Evolutionary conservation across 768 basidiomycete genomes (phyloP), one percentile per base, ranked within the genome.

Genomic region (Amanita inopinata): DNA sequence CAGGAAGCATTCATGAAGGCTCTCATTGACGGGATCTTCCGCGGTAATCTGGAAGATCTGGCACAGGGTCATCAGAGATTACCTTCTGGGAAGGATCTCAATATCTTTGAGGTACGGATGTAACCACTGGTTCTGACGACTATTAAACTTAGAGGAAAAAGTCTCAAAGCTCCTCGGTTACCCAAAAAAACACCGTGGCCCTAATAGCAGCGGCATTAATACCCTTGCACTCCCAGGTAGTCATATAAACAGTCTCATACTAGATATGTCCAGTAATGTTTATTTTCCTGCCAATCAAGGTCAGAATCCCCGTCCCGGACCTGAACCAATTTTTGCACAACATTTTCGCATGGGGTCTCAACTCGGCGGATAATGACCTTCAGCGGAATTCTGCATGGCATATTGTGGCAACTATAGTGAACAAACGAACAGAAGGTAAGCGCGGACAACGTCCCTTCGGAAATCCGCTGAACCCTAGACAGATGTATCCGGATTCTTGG

Each of bases 351-450:
- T 92, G 86, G 86, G 69, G 70, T 30, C 59, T 86, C 15, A 52
- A 61, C 4, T 51, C 57, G 8, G 62, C 71, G 3, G 67, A 70
- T 12, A 73, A 63, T 38, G 59, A 64, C 33, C 49, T 71, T 0
- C 83, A 86, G 55, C 64, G 66, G 48, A 67, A 71, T 22, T 70
- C 78, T 19, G 73, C 70, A 2, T 66, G 74, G 52, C 71, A 79
- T 28, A 52, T 78, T 2, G 56, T 89, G 12, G 70, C 81, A 1
- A 73, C 80, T 0, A 61, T 86, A n/a, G 60, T 91, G 19, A 96
- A 97, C 58, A 89, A 91, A 58, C 74, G 78, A 27, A 65, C 68
- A 7, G 70, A 78, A 30, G 78, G 92, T 90, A 36, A 48, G 71
- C 50, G 15, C 15, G 3, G 23, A 40, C 42, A 12, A 5, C 4